Evolutionary conservation across 331 rosid species (phyloP).

Genomic region (Quercus lobata): DNA sequence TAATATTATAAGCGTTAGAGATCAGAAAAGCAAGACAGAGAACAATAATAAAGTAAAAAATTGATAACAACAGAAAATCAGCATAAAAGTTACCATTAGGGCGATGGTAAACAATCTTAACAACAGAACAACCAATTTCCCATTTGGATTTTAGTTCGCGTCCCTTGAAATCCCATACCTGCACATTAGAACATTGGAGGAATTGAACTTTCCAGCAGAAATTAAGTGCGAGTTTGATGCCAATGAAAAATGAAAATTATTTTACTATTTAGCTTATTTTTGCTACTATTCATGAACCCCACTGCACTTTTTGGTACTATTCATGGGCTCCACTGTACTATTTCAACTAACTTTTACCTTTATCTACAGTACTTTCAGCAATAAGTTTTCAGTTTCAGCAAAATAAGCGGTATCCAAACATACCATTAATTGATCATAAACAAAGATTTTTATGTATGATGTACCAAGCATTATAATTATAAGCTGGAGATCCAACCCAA

Average conservation of each 20-base stretch:
- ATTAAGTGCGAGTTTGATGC: not conserved
- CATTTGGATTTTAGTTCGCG: conserved; percentile 62
- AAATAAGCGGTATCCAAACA: too few relatives aligned
- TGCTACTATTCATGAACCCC: rapidly evolving
- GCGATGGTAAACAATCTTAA: conserved; percentile 79
- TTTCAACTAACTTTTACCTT: too few relatives aligned
- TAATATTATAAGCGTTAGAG: not conserved
- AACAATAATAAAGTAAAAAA: not conserved
- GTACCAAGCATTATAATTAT: not conserved
- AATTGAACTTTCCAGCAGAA: conserved; percentile 13
- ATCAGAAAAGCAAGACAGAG: not conserved
- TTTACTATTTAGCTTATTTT: too few relatives aligned
- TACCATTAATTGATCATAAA: not conserved
- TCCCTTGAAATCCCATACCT: conserved; percentile 96
- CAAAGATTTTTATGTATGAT: not conserved
- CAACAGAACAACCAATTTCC: conserved; percentile 71
- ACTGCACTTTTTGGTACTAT: too few relatives aligned
- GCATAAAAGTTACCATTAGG: conserved; percentile 54
- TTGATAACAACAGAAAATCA: conserved; percentile 2
- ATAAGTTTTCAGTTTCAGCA: too few relatives aligned
- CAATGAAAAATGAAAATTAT: too few relatives aligned
- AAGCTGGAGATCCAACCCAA: not conserved
- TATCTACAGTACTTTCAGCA: too few relatives aligned
- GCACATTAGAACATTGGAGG: conserved; percentile 15
- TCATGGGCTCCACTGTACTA: too few relatives aligned